Evolutionary conservation across 495 filamentous ascomycete species (phyloP), one percentile per base, ranked within the genome.

Genomic region (Xylaria sp.): DNA sequence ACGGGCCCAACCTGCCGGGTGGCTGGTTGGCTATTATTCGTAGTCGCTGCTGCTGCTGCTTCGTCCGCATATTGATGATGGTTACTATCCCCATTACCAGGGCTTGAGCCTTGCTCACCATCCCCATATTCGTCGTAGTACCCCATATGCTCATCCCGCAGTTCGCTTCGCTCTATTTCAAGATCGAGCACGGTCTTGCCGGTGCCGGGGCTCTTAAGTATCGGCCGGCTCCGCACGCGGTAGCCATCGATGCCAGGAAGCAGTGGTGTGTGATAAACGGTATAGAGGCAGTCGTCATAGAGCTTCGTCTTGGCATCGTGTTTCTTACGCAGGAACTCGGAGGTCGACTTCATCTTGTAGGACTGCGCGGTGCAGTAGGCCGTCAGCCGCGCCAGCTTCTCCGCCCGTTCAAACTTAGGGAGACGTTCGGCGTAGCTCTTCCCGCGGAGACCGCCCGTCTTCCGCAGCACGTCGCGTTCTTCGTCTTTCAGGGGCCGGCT

Each of bases 251-350:
- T 85, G 0, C 96, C 97, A 8, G 92, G 91, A 61, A 98, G 82
- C 61, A 99, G 79, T 11, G 96, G 96, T 33, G 97, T 83, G 82
- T 98, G 95, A 80, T 98, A 99, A 40, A 95, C 96, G 6, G 90
- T 92, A 75, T 99, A 99, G 24, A 99, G 85, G 77, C 97, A 98
- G 77, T 99, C 97, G 80, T 98, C 97, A 80, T 99, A 99, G n/a
- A 98, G 86, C 80, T 99, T 99, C 50, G 95, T 97, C 82, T 93
- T 89, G 0, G 94, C 97, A n/a, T 91, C 91, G 86, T 99, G 96
- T 76, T 89, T 89, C 57, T 91, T 93, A 77, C 91, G 93, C 44
- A 97, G 86, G 82, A 99, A 99, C 57, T 92, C 88, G 24, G 93
- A 93, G 50, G 93, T 92, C 33, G 90, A 88, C 74, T 91, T 91